Evolutionary conservation across 1,284 basidiomycete species (phyloP).

Genomic region (Sparassis latifolia): DNA sequence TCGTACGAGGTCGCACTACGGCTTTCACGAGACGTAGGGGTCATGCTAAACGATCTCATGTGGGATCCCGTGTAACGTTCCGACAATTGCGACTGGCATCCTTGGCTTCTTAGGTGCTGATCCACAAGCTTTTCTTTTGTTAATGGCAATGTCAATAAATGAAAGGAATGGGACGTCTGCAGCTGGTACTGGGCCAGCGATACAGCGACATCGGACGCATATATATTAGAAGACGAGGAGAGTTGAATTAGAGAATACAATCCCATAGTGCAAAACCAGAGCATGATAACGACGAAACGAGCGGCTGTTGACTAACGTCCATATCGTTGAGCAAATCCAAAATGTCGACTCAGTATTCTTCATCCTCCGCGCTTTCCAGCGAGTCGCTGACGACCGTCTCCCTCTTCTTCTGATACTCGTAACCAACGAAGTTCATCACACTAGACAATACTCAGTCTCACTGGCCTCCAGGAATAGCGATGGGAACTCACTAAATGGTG

Average conservation of each 20-base stretch:
- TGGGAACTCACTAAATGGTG: constrained; percentile 70
- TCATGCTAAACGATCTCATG: constrained; percentile 64
- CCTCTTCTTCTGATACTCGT: constrained; percentile 41
- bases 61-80: constrained; percentile 42
- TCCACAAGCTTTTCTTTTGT: too few species aligned
- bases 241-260: too few species aligned
- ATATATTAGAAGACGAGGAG: too few species aligned
- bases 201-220: too few species aligned
- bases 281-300: too few species aligned
- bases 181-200: too few species aligned
- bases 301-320: too few species aligned
- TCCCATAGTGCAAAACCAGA: too few species aligned
- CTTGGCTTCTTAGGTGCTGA: too few species aligned
- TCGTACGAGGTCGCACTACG: constrained; percentile 57
- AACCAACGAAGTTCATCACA: constrained; percentile 71
- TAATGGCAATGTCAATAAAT: too few species aligned
- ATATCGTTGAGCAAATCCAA: not conserved
- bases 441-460: constrained; percentile 27
- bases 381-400: constrained; percentile 1
- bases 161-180: too few species aligned
- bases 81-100: too few species aligned
- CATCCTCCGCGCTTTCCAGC: not conserved
- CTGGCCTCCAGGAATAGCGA: not conserved
- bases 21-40: constrained; percentile 57
- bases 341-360: not conserved